These are phyloP conservation scores for Aspergillus sclerotiicarbonarius DNA, from an alignment of 495 filamentous ascomycete species.

Conservation along the genomic window DNA sequence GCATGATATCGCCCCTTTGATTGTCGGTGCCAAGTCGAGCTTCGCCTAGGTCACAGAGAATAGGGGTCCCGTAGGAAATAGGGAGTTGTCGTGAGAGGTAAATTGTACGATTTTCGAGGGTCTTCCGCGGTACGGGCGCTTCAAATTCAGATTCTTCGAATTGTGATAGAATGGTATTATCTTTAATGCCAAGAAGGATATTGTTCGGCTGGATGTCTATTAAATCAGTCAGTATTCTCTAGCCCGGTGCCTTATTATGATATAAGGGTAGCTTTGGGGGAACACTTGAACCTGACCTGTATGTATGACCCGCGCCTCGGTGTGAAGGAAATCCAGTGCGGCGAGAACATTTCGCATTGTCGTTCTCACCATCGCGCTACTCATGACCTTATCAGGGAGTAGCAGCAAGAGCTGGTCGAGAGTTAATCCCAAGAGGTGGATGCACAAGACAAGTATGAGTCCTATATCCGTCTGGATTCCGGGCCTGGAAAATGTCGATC, in stretches of 20 bases:
- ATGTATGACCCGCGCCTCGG: constrained; percentile 41
- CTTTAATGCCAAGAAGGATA: constrained; percentile 30
- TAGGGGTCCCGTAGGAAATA: constrained; percentile 19
- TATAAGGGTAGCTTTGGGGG: too few species aligned
- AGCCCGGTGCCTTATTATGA: neutral
- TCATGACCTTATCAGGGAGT: constrained; percentile 23
- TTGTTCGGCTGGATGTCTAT: constrained; percentile 31
- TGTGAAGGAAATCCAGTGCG: constrained; percentile 44
- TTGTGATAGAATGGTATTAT: constrained; percentile 26
- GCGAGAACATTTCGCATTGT: constrained; percentile 29
- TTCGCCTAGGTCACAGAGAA: constrained; percentile 33
- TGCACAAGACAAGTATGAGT: constrained; percentile 42
- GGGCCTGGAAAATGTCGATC: constrained; percentile 33
- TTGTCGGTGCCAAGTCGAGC: constrained; percentile 28
- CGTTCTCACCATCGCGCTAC: constrained; percentile 16
- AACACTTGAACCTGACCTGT: constrained; percentile 30
- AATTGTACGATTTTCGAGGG: constrained; percentile 19
- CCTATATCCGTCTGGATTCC: constrained; percentile 28
- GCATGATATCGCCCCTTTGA: constrained; percentile 30
- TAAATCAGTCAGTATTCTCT: constrained; percentile 4
- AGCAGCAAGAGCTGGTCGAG: constrained; percentile 22
- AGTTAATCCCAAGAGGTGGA: constrained; percentile 37
- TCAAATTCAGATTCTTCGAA: constrained; percentile 27
- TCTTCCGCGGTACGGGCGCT: constrained; percentile 26
- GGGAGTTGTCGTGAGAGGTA: constrained; percentile 25